Conservation (phyloP, 2,329 filamentous ascomycete genomes). For the Hypomyces rosellus region DNA sequence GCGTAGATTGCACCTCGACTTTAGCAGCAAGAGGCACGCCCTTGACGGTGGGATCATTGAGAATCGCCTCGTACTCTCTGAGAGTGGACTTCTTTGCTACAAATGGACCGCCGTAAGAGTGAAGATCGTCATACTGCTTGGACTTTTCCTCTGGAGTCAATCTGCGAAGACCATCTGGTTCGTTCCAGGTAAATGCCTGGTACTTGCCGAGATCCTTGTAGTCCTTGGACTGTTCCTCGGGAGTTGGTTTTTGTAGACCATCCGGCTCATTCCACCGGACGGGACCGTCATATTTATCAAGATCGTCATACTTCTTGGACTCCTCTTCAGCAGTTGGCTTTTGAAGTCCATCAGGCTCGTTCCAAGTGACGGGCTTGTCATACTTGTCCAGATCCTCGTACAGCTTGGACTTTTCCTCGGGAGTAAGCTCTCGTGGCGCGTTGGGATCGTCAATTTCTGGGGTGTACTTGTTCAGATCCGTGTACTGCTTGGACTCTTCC, state of each 20-base stretch:
- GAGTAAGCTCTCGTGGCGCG: constrained; percentile 19
- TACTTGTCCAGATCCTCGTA: constrained; percentile 36
- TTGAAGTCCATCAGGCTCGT: constrained; percentile 28
- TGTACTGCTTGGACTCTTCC: constrained; percentile 26
- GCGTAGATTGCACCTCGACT: constrained; percentile 24
- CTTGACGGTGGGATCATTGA: constrained; percentile 24
- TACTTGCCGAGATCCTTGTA: constrained; percentile 39
- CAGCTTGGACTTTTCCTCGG: constrained; percentile 28
- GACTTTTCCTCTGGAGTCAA: constrained; percentile 24
- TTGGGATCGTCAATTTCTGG: constrained; percentile 23
- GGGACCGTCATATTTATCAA: constrained; percentile 25
- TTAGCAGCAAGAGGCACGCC: constrained; percentile 33
- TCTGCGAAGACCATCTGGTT: constrained; percentile 24
- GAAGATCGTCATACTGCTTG: constrained; percentile 29
- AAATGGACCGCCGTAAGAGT: constrained; percentile 29
- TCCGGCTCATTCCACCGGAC: constrained; percentile 27
- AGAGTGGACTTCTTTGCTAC: constrained; percentile 26
- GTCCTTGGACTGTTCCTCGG: constrained; percentile 29
- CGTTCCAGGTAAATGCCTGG: constrained; percentile 23
- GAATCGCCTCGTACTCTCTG: constrained; percentile 21
- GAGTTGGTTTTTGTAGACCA: constrained; percentile 22
- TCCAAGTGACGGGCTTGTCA: constrained; percentile 25
- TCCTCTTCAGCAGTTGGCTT: constrained; percentile 25
- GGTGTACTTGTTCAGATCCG: constrained; percentile 30
- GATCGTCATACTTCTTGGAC: constrained; percentile 31